phyloP scores from a whole-genome alignment of 768 basidiomycete species.

The Calocybe cyanea region DNA sequence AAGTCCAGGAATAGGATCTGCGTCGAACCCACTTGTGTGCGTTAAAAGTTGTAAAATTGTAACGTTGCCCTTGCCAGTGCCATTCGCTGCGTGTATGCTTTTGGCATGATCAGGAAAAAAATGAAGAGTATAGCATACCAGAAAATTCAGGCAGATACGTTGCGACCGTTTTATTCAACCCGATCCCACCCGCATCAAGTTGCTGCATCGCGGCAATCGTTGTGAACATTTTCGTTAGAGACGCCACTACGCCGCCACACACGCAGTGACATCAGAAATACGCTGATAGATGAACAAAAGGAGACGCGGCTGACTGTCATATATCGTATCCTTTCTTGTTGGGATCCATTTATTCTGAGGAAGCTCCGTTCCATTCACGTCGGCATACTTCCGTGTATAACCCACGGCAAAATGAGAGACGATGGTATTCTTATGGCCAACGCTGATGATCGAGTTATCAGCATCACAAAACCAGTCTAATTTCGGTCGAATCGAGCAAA shows the following conservation, averaged over 20 bases:
- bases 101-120: not conserved
- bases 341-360: conserved; percentile 13
- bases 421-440: conserved; percentile 20
- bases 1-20: conserved; percentile 23
- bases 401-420: conserved; percentile 26
- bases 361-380: conserved; percentile 21
- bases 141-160: conserved; percentile 23
- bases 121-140: conserved; percentile 7
- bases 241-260: conserved; percentile 20
- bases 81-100: conserved; percentile 11
- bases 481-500: too few relatives aligned
- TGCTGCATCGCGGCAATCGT: conserved; percentile 24
- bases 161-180: conserved; percentile 18
- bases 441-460: conserved; percentile 3
- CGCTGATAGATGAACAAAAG: not conserved
- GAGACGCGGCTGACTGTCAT: conserved; percentile 22
- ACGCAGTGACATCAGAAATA: not conserved
- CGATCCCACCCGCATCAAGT: conserved; percentile 19
- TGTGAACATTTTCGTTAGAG: conserved; percentile 27
- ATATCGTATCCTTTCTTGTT: conserved; percentile 20
- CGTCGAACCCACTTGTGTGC: conserved; percentile 25
- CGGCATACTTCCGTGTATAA: conserved; percentile 17
- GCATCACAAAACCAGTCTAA: not conserved
- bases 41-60: conserved; percentile 25
- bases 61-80: conserved; percentile 23